phyloP scores from a whole-genome alignment of 2,329 filamentous ascomycete species.

The Cladophialophora bantiana region DNA sequence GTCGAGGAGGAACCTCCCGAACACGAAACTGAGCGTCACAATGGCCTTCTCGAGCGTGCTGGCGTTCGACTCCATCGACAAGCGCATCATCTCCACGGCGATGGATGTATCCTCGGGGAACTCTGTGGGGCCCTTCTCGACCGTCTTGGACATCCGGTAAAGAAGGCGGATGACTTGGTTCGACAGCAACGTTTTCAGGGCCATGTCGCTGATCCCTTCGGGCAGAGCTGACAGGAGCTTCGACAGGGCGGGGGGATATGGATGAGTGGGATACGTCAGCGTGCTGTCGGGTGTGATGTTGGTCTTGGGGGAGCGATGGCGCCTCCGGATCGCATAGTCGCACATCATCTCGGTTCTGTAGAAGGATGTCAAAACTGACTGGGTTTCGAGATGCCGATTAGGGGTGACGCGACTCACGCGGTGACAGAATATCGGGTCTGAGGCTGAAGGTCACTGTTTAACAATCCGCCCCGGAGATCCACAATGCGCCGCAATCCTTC shows the following conservation, averaged over 20 bases:
- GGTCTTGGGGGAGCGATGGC: conserved; percentile 12
- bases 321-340: conserved; percentile 19
- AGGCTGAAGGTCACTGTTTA: conserved; percentile 7
- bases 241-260: conserved; percentile 22
- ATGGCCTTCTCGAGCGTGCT: conserved; percentile 9
- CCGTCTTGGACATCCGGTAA: conserved; percentile 7
- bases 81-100: conserved; percentile 20
- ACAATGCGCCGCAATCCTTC: conserved; percentile 21
- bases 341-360: conserved; percentile 23
- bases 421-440: conserved; percentile 21
- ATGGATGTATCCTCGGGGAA: conserved; percentile 14
- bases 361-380: not conserved
- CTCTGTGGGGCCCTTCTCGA: conserved; percentile 10
- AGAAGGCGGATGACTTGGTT: conserved; percentile 25
- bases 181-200: conserved; percentile 12
- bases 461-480: conserved; percentile 19
- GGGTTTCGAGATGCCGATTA: not conserved
- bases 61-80: conserved; percentile 15
- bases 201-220: conserved; percentile 27
- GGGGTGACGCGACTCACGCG: conserved; percentile 2
- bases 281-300: conserved; percentile 11
- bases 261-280: conserved; percentile 26
- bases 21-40: conserved; percentile 10
- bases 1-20: conserved; percentile 6
- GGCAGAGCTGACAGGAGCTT: conserved; percentile 19